Evolutionary conservation across 306 rosid species (phyloP).

Genomic region (Trifolium pratense): DNA sequence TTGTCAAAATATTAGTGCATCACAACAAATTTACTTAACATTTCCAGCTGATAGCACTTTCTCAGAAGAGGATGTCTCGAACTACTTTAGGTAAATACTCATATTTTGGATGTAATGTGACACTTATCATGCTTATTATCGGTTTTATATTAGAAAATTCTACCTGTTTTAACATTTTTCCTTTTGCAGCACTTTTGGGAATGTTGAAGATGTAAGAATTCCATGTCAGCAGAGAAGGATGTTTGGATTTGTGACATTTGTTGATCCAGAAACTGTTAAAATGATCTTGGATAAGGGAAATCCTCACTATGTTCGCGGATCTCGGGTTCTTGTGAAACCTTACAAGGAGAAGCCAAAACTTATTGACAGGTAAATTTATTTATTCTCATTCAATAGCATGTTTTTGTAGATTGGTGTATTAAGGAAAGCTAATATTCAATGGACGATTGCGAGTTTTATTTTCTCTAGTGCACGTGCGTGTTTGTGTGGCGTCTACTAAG

Average conservation of each 20-base stretch:
- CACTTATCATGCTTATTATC: background rate
- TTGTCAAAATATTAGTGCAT: conserved; percentile 68
- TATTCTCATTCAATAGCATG: background rate
- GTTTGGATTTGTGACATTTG: conserved; percentile 92
- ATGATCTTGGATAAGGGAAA: conserved; percentile 66
- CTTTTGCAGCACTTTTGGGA: conserved; percentile 60
- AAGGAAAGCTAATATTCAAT: background rate
- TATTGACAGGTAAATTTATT: conserved; percentile 53
- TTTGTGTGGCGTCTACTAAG: background rate
- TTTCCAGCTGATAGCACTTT: conserved; percentile 91
- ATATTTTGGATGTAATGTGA: background rate
- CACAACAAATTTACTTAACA: conserved; percentile 81
- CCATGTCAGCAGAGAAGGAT: conserved; percentile 82
- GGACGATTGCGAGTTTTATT: background rate
- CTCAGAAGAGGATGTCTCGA: conserved; percentile 78
- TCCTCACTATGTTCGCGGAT: conserved; percentile 76
- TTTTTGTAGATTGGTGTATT: background rate
- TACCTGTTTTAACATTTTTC: conserved; percentile 22
- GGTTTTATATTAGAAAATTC: background rate
- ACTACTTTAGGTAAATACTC: conserved; percentile 67
- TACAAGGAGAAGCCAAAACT: conserved; percentile 82
- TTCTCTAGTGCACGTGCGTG: background rate
- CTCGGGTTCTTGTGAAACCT: conserved; percentile 87
- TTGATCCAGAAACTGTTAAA: conserved; percentile 67
- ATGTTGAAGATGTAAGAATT: conserved; percentile 86